phyloP scores from a whole-genome alignment of 208 protist species.

The Borovskyia barvae region DNA sequence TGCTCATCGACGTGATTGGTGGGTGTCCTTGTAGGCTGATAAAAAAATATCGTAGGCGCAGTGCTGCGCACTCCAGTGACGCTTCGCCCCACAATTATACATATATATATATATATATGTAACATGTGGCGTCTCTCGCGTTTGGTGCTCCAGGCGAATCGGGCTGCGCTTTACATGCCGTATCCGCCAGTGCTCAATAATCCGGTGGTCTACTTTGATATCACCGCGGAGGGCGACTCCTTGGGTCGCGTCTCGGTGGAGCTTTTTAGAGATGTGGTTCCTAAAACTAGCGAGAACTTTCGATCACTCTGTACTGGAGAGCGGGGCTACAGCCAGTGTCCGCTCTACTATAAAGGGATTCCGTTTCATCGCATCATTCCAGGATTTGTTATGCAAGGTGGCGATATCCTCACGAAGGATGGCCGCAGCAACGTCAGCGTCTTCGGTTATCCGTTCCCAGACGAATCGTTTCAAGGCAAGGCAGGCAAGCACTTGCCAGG shows the following conservation, averaged over 20 bases:
- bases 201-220: conserved; percentile 84
- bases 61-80: not conserved
- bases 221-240: conserved; percentile 77
- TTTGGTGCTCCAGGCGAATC: conserved; percentile 8
- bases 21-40: too few relatives aligned
- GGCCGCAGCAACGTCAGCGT: conserved; percentile 93
- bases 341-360: conserved; percentile 91
- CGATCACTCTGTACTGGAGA: conserved; percentile 93
- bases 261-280: conserved; percentile 91
- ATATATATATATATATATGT: not conserved
- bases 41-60: too few relatives aligned
- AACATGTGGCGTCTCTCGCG: conserved; percentile 18
- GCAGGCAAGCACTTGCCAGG: conserved; percentile 83
- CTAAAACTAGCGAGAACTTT: conserved; percentile 95
- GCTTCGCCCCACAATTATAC: not conserved
- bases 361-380: conserved; percentile 95
- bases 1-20: too few relatives aligned
- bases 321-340: conserved; percentile 52
- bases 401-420: conserved; percentile 93
- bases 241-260: conserved; percentile 87
- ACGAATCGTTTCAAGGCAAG: conserved; percentile 94
- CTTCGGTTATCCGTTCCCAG: conserved; percentile 92
- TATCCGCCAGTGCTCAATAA: conserved; percentile 57
- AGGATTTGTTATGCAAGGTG: conserved; percentile 94
- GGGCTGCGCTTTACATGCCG: conserved; percentile 53